phyloP scores from a whole-genome alignment of 495 filamentous ascomycete species.

The Xylaria curta region DNA sequence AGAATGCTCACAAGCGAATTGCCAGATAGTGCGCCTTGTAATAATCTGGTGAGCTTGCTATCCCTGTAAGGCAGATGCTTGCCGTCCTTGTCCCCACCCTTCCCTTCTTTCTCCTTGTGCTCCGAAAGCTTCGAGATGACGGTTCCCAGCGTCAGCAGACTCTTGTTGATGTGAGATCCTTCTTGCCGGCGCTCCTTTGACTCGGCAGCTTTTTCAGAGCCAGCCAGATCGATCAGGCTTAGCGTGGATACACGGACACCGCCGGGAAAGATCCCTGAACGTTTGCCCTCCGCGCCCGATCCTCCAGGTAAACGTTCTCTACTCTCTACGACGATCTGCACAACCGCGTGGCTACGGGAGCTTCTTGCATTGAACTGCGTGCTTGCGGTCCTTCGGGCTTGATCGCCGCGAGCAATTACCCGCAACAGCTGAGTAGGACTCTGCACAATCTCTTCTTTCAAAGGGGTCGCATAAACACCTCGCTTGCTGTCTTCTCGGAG shows the following conservation, averaged over 20 bases:
- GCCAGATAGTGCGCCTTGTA: slow-evolving; percentile 92
- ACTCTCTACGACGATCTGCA: slow-evolving; percentile 98
- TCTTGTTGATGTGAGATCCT: slow-evolving; percentile 98
- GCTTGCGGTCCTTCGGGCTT: slow-evolving; percentile 85
- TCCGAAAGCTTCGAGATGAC: slow-evolving; percentile 88
- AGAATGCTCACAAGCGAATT: slow-evolving; percentile 96
- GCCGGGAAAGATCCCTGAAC: slow-evolving; percentile 79
- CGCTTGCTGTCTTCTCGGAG: slow-evolving; percentile 93
- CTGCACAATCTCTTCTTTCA: slow-evolving; percentile 99
- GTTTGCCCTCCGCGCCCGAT: slow-evolving; percentile 65
- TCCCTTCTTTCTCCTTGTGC: slow-evolving; percentile 78
- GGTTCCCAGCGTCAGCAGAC: slow-evolving; percentile 90
- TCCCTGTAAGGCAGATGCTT: slow-evolving; percentile 96
- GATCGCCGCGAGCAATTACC: slow-evolving; percentile 93
- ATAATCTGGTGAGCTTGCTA: slow-evolving; percentile 91
- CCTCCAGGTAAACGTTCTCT: slow-evolving; percentile 76
- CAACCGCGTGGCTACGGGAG: slow-evolving; percentile 96
- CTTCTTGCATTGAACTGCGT: slow-evolving; percentile 97
- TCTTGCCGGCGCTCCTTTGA: slow-evolving; percentile 93
- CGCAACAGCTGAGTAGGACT: slow-evolving; percentile 93
- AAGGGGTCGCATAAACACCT: slow-evolving; percentile 92
- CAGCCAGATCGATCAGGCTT: slow-evolving; percentile 94
- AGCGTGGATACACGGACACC: slow-evolving; percentile 95
- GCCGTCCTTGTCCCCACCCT: slow-evolving; percentile 74
- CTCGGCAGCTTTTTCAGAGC: slow-evolving; percentile 94